phyloP scores from a whole-genome alignment of 83 land plant species.

The Thuja plicata region DNA sequence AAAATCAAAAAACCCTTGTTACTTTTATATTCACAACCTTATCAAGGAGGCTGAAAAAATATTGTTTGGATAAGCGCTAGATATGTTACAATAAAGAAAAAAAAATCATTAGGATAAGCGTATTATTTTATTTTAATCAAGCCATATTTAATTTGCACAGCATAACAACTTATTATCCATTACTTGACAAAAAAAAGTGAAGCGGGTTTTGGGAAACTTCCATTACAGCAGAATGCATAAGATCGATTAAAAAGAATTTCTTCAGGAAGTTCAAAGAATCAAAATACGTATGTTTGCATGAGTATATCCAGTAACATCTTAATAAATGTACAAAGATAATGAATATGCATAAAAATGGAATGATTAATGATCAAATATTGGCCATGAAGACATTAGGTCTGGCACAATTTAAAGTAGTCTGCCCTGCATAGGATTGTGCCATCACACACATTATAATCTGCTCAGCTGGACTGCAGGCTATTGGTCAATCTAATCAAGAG shows the following conservation, averaged over 20 bases:
- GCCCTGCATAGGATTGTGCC: not conserved
- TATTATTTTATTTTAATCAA: not conserved
- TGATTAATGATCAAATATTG: not conserved
- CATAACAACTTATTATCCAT: not conserved
- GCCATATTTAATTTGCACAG: not conserved
- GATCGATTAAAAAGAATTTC: not conserved
- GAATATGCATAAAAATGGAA: not conserved
- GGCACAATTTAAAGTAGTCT: not conserved
- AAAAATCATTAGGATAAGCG: not conserved
- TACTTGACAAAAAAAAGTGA: not conserved
- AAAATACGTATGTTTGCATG: not conserved
- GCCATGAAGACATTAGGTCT: not conserved
- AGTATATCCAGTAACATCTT: not conserved
- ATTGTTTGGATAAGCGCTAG: not conserved
- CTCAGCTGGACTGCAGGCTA: not conserved
- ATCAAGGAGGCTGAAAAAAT: not conserved
- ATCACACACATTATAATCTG: not conserved
- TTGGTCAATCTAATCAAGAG: not conserved
- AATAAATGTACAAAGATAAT: not conserved
- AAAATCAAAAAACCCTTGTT: not conserved
- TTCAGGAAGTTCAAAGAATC: not conserved
- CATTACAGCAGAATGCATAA: not conserved
- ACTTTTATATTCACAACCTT: too few relatives aligned
- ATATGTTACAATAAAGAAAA: not conserved
- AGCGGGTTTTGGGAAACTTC: not conserved